Evolutionary conservation across 2,329 filamentous ascomycete genomes (phyloP).

Genomic region (Tolypocladium endophyticum): DNA sequence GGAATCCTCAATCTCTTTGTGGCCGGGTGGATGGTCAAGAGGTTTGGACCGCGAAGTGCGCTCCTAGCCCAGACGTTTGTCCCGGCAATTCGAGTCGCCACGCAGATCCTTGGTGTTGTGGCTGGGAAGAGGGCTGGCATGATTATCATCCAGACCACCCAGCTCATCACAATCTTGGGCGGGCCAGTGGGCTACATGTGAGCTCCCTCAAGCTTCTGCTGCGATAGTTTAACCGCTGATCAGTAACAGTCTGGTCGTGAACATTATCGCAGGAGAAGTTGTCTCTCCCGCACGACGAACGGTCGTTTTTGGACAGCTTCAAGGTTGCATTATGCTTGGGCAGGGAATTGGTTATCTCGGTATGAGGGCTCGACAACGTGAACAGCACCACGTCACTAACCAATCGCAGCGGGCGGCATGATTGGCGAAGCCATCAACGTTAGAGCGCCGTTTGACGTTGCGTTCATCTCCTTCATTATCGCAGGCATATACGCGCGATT

Average conservation of each 20-base stretch:
- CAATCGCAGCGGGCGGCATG: conserved; percentile 43
- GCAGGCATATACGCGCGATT: conserved; percentile 30
- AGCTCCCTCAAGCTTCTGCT: conserved; percentile 2
- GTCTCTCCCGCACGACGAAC: conserved; percentile 50
- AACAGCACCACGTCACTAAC: conserved; percentile 1
- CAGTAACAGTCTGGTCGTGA: conserved; percentile 42
- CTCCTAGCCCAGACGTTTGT: conserved; percentile 54
- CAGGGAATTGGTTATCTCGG: conserved; percentile 51
- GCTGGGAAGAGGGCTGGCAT: conserved; percentile 54
- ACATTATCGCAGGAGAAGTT: conserved; percentile 57
- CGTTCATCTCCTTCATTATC: conserved; percentile 44
- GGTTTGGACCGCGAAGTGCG: conserved; percentile 51
- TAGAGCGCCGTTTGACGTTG: conserved; percentile 52
- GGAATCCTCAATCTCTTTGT: conserved; percentile 54
- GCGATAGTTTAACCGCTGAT: not conserved
- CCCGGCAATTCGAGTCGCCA: conserved; percentile 50
- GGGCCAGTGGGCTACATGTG: conserved; percentile 58
- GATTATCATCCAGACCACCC: conserved; percentile 54
- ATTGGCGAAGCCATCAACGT: conserved; percentile 55
- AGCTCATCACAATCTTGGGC: conserved; percentile 57
- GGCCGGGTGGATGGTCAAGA: conserved; percentile 56
- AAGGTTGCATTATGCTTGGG: conserved; percentile 58
- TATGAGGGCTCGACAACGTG: conserved; percentile 15
- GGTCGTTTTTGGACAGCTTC: conserved; percentile 52
- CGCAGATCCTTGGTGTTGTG: conserved; percentile 55